Conservation (phyloP, 805 yeast species). For the Pichia californica region DNA sequence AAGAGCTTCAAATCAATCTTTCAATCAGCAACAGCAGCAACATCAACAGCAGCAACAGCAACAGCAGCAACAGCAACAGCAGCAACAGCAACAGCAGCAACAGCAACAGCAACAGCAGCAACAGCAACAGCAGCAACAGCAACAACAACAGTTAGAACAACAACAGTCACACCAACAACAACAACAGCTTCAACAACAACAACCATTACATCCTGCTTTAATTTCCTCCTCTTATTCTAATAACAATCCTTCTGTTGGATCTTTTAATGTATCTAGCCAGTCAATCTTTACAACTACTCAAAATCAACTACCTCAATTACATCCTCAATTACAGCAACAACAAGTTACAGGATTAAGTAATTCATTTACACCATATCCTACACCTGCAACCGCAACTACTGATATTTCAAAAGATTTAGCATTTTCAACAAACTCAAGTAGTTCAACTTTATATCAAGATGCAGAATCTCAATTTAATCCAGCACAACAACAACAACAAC, state of each 20-base stretch:
- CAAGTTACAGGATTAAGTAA: conserved; percentile 3
- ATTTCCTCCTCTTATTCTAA: no score
- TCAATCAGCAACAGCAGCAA: background rate
- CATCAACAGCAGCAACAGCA: background rate
- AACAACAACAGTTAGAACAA: no score
- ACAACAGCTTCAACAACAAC: no score
- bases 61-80: no score
- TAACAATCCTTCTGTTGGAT: no score
- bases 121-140: no score
- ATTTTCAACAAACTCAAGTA: conserved; percentile 31
- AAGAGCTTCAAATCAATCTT: conserved; percentile 3
- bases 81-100: no score
- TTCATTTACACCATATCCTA: conserved; percentile 31
- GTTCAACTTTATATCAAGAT: conserved; percentile 28
- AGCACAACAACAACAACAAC: conserved; percentile 2
- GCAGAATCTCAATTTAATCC: conserved; percentile 18
- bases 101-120: no score
- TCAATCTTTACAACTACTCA: conserved; percentile 7
- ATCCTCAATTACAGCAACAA: conserved; percentile 4
- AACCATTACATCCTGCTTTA: background rate
- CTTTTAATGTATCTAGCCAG: no score
- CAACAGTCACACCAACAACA: no score
- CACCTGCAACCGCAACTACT: conserved; percentile 49
- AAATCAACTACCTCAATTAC: conserved; percentile 10
- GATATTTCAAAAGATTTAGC: conserved; percentile 45